Base-by-base conservation (phyloP, 164 flowering plant genomes). In the Liquidambar formosana region DNA sequence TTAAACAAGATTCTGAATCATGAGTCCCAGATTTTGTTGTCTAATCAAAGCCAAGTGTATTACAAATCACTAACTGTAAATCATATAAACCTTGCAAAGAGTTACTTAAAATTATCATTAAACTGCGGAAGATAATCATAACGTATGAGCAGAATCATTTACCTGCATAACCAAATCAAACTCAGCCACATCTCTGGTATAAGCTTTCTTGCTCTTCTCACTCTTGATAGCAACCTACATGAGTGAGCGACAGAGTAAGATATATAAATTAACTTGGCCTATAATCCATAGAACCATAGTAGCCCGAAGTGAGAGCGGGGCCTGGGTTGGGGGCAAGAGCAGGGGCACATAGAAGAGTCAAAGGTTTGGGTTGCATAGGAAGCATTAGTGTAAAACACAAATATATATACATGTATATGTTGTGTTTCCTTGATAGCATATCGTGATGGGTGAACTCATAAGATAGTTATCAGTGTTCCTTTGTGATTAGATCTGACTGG, bases 101-200 rank as follows among this genome's bases (percentile, higher is more conserved):
- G 16, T 23, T 51, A 19, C 41, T 26, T 9, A 33, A 33, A 33
- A 33, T n/a, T 33, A 41, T 57, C n/a, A 45, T 14, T 44, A 52
- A 23, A 15, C 6, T 16, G 33, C 22, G 21, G n/a, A 41, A 43
- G 18, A 52, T 18, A 69, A 18, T 16, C 10, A 48, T 2, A 25
- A 5, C 8, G 63, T 26, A 23, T 3, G 16, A 12, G 16, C 21
- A 65, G 23, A 67, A 56, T 12, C 21, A 72, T 8, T n/a, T 80
- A 94, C 97, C 95, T 95, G 94, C 99, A 95, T 93, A 64, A 89
- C 94, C 72, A 89, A 74, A 82, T 91, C 85, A 80, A 95, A 91
- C 79, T 93, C 98, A 67, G 88, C 94, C 70, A 95, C 91, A 70
- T 81, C 75, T 58, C 72, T 52, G 25, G 80, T 80, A 75, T 77